phyloP scores from a whole-genome alignment of 2,329 filamentous ascomycete species.

The Triangularia verruculosa region DNA sequence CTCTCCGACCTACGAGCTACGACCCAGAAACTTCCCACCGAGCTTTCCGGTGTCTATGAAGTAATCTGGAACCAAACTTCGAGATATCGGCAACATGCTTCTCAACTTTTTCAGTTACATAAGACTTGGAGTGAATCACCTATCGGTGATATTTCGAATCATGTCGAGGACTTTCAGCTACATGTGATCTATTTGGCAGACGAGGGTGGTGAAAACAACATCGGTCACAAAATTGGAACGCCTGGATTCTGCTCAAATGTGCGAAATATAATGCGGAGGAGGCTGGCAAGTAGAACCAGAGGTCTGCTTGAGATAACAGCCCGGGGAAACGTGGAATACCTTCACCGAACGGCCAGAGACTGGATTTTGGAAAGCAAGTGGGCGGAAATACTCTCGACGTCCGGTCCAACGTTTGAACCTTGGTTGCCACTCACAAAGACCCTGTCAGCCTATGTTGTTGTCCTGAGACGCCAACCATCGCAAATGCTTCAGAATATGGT shows the following conservation, averaged over 20 bases:
- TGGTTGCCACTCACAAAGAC: too few relatives aligned
- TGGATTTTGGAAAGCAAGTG: constrained; percentile 11
- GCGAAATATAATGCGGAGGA: not conserved
- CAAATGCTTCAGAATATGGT: too few relatives aligned
- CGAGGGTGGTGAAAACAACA: not conserved
- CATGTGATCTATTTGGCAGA: not conserved
- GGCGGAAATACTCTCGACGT: not conserved
- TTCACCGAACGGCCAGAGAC: constrained; percentile 19
- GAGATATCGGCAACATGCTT: too few relatives aligned
- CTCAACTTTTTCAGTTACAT: too few relatives aligned
- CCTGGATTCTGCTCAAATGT: constrained; percentile 2
- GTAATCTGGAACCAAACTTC: too few relatives aligned
- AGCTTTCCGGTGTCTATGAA: too few relatives aligned
- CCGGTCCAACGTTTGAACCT: not conserved
- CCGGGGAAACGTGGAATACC: constrained; percentile 5
- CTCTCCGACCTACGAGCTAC: not conserved
- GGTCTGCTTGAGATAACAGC: constrained; percentile 15
- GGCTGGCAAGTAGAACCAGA: constrained; percentile 16
- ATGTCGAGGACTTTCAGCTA: too few relatives aligned
- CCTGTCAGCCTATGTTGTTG: too few relatives aligned
- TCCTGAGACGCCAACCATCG: too few relatives aligned
- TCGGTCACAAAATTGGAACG: not conserved
- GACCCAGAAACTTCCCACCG: too few relatives aligned
- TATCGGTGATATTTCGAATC: too few relatives aligned
- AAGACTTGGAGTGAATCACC: not conserved